A percentile compares a stretch with the other conserved stretches of the same genome.
Conservation (phyloP, 1,139 yeast species). For the Blastobotrys ciferrii region DNA sequence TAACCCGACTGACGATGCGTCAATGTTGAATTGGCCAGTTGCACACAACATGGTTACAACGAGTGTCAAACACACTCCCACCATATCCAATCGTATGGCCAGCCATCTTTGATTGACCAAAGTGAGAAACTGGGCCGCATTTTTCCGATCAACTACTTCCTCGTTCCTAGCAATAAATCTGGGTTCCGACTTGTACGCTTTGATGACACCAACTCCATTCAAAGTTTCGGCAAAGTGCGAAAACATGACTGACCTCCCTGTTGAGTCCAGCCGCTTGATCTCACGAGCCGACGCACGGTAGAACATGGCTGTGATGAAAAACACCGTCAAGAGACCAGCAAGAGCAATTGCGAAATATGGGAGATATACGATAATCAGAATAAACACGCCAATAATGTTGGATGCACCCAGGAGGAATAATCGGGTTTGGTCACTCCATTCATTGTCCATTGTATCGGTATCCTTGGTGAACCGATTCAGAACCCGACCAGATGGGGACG, state of each 20-base stretch:
- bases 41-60: slow-evolving; percentile 61
- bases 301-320: slow-evolving; percentile 51
- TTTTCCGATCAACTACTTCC: slow-evolving; percentile 56
- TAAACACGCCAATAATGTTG: slow-evolving; percentile 59
- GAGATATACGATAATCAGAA: slow-evolving; percentile 66
- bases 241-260: slow-evolving; percentile 72
- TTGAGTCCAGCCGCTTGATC: slow-evolving; percentile 76
- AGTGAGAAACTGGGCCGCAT: slow-evolving; percentile 67
- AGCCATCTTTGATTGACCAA: slow-evolving; percentile 80
- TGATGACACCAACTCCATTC: slow-evolving; percentile 68
- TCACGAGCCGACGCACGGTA: slow-evolving; percentile 83
- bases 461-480: slow-evolving; percentile 77
- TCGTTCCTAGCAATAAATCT: slow-evolving; percentile 54
- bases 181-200: slow-evolving; percentile 51
- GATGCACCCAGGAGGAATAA: slow-evolving; percentile 50
- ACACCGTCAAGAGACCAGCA: slow-evolving; percentile 51
- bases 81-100: slow-evolving; percentile 56
- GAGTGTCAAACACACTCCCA: slow-evolving; percentile 47
- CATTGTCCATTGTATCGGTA: slow-evolving; percentile 80
- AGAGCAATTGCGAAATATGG: slow-evolving; percentile 77
- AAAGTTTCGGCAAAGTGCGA: slow-evolving; percentile 74
- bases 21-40: slow-evolving; percentile 57
- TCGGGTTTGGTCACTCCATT: slow-evolving; percentile 41
- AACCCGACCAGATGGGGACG: slow-evolving; percentile 70
- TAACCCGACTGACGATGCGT: slow-evolving; percentile 69